Percentiles rank a stretch among this genome's conserved stretches.
Conservation (phyloP, 2,329 filamentous ascomycete species). For the Dothistroma pini region DNA sequence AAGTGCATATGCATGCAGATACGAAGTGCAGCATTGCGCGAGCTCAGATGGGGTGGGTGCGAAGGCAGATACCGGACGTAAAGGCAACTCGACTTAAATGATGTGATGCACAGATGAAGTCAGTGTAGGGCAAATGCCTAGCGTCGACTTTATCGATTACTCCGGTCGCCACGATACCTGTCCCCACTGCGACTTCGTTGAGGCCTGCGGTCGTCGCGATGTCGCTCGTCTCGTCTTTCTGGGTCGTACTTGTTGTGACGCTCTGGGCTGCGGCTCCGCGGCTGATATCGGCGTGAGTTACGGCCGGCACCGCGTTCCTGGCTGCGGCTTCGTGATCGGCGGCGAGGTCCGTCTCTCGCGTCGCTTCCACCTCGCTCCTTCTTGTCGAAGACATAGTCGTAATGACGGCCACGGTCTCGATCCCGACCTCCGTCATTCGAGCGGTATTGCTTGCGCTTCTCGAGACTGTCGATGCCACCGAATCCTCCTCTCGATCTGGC, state of each 20-base stretch:
- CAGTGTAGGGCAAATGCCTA: background rate
- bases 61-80: background rate
- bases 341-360: background rate
- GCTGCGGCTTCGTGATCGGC: background rate
- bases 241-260: constrained; percentile 21
- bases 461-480: constrained; percentile 81
- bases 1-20: too few relatives aligned
- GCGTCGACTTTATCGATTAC: background rate
- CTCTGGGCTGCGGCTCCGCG: constrained; percentile 31
- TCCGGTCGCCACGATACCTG: constrained; percentile 11
- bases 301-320: constrained; percentile 10
- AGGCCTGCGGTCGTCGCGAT: constrained; percentile 20
- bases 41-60: too few relatives aligned
- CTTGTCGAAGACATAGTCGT: constrained; percentile 78
- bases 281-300: constrained; percentile 17
- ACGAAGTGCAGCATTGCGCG: too few relatives aligned
- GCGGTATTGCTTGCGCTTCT: constrained; percentile 87
- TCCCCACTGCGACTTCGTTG: constrained; percentile 18
- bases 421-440: constrained; percentile 48
- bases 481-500: constrained; percentile 69
- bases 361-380: constrained; percentile 38
- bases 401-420: constrained; percentile 49
- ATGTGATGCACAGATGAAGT: background rate
- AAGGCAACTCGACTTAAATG: background rate
- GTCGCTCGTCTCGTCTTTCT: constrained; percentile 19